Conservation (phyloP, 345 rosid species). For the Carallia brachiata region DNA sequence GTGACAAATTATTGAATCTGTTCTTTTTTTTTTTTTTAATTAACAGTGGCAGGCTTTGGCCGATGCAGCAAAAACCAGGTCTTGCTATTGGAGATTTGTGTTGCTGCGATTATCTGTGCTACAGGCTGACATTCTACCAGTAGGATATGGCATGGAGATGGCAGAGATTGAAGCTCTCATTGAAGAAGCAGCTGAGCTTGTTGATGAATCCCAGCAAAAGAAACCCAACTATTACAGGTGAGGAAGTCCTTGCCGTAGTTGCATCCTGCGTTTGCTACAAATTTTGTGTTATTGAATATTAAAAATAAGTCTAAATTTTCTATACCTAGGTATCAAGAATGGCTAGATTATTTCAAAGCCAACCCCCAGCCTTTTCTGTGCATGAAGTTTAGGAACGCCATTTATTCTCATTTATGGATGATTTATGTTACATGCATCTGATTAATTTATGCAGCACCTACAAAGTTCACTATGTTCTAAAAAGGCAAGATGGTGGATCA, state of each 20-base stretch:
- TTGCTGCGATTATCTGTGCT: constrained; percentile 67
- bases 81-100: constrained; percentile 93
- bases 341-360: no score
- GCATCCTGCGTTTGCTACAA: neutral
- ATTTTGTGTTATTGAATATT: neutral
- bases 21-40: constrained; percentile 18
- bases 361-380: no score
- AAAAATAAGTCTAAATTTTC: neutral
- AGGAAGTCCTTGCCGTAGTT: neutral
- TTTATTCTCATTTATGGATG: neutral
- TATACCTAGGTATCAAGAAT: neutral
- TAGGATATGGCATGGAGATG: constrained; percentile 47
- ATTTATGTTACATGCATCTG: neutral
- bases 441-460: constrained; percentile 54
- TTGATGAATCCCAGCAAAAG: constrained; percentile 68
- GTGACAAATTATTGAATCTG: neutral
- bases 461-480: constrained; percentile 60
- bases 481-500: constrained; percentile 75
- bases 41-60: constrained; percentile 89
- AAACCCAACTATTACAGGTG: constrained; percentile 88
- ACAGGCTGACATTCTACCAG: constrained; percentile 61
- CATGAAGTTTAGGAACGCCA: neutral
- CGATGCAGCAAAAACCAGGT: constrained; percentile 60
- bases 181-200: constrained; percentile 98
- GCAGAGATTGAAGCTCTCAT: constrained; percentile 82